Percentiles rank a stretch among this genome's conserved stretches.
These are phyloP conservation scores for Austroboletus olivaceoglutinosus DNA, from an alignment of 1,284 basidiomycete species.

Conservation along the genomic window DNA sequence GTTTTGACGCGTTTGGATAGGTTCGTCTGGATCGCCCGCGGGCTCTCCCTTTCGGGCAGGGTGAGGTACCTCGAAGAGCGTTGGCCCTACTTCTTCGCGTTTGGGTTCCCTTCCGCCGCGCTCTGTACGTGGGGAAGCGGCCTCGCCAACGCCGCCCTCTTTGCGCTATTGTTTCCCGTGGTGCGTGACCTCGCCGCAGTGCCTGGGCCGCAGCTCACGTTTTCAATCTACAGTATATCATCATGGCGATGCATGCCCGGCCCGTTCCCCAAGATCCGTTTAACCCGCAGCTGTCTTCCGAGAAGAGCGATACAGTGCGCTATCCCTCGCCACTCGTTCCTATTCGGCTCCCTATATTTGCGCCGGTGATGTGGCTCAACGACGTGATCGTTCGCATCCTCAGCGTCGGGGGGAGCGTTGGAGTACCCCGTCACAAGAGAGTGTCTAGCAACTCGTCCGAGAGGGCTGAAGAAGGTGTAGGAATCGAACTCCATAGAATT, in stretches of 20 bases:
- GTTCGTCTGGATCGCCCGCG: slow-evolving; percentile 75
- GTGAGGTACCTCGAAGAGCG: slow-evolving; percentile 78
- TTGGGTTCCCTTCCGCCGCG: slow-evolving; percentile 69
- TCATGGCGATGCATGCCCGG: slow-evolving; percentile 71
- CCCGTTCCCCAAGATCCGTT: slow-evolving; percentile 70
- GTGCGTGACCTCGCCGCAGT: slow-evolving; percentile 41
- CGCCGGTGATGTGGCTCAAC: slow-evolving; percentile 70
- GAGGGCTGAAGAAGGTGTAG: slow-evolving; percentile 52
- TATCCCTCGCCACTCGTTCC: slow-evolving; percentile 75
- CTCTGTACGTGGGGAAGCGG: slow-evolving; percentile 69
- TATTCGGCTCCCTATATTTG: slow-evolving; percentile 74
- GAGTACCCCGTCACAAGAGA: slow-evolving; percentile 26
- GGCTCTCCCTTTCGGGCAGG: slow-evolving; percentile 62
- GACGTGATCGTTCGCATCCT: slow-evolving; percentile 63
- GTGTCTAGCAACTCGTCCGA: slow-evolving; percentile 46
- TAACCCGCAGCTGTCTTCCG: slow-evolving; percentile 48
- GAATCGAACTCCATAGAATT: slow-evolving; percentile 25
- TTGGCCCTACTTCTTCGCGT: slow-evolving; percentile 83
- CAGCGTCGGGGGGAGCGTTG: slow-evolving; percentile 48
- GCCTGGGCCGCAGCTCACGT: slow-evolving; percentile 1
- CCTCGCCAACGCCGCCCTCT: slow-evolving; percentile 73
- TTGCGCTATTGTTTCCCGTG: slow-evolving; percentile 66
- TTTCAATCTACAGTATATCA: slow-evolving; percentile 57
- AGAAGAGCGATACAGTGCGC: slow-evolving; percentile 41
- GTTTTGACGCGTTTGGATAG: slow-evolving; percentile 37